Percentiles rank a stretch among this genome's conserved stretches.
phyloP scores from a whole-genome alignment of 2,329 filamentous ascomycete species.

The Scortechinia acanthostroma region DNA sequence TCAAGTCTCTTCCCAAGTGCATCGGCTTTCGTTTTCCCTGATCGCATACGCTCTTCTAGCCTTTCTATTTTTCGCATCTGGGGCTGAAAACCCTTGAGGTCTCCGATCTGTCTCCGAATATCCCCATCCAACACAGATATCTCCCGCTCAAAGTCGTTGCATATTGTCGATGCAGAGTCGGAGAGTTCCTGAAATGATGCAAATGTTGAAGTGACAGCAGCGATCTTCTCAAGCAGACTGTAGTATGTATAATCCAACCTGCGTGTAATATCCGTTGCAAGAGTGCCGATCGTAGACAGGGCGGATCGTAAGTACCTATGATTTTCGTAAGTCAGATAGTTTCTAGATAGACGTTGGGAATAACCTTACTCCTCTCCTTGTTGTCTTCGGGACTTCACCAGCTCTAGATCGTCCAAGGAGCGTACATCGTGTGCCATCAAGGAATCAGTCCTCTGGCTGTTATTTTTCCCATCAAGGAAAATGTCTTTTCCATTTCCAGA shows the following conservation, averaged over 20 bases:
- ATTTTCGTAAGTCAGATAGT: no score
- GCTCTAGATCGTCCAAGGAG: conserved; percentile 22
- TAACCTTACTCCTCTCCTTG: background rate
- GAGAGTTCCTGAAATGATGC: conserved; percentile 27
- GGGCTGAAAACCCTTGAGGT: conserved; percentile 23
- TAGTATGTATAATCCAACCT: conserved; percentile 37
- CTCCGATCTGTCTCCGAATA: background rate
- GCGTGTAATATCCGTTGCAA: conserved; percentile 30
- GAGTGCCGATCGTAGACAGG: conserved; percentile 21
- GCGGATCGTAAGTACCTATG: conserved; percentile 15
- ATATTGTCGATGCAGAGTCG: conserved; percentile 20
- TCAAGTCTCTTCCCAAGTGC: conserved; percentile 12
- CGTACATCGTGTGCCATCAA: conserved; percentile 17
- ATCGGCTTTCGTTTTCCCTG: conserved; percentile 7
- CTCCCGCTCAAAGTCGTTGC: conserved; percentile 25
- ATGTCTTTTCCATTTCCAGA: conserved; percentile 16
- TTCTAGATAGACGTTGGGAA: background rate
- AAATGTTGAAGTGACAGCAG: conserved; percentile 26
- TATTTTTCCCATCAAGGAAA: conserved; percentile 14
- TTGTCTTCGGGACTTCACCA: conserved; percentile 9
- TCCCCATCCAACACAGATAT: conserved; percentile 16
- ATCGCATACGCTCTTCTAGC: conserved; percentile 26
- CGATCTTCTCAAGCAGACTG: conserved; percentile 31
- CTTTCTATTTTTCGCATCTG: conserved; percentile 23
- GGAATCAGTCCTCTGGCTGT: conserved; percentile 14